Base-by-base conservation (phyloP, 2,329 filamentous ascomycete genomes). In the Juglanconis oblonga region DNA sequence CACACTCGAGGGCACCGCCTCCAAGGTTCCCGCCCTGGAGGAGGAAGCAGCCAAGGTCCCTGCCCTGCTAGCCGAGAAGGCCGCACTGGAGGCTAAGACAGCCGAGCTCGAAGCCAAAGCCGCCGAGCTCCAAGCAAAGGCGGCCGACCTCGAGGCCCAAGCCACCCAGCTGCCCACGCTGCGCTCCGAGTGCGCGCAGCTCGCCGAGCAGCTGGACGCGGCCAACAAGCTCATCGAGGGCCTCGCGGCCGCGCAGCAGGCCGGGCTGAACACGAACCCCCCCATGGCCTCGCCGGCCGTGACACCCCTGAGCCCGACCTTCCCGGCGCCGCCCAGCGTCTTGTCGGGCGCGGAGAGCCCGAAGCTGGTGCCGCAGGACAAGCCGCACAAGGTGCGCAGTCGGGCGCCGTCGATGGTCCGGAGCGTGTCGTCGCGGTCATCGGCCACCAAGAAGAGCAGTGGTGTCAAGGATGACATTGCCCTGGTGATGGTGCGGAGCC, bases 151-250 rank as follows among this genome's bases (percentile, higher is more conserved):
- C 8, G 62, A 64, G 35, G 8, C 52, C 11, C 53, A 60, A 17
- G 59, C 61, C 29, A 40, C 49, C 2, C 53, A 64, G 35, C 45
- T 63, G 11, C 60, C 60, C 0, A 10, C 9, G 4, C 57, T 64
- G 14, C 48, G 61, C 0, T 50, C 50, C 9, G 54, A 64, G 35
- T 61, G 58, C 29, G 60, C 47, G 11, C 50, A 51, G 17, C 60
- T 64, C n/a, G 52, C 38, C 9, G 61, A 58, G 55, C 57, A 64
- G 58, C 62, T 64, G 8, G 49, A 47, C 0, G 62, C 62, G 0
- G 57, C 58, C 32, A 62, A 64, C 58, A 57, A 50, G 52, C 61
- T 63, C 10, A 57, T 64, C 52, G 62, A 62, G n/a, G 59, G 56
- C 1, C 49, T 62, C n/a, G 52, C 51, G 4, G 58, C 62, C 1